Base-by-base conservation (phyloP, 768 basidiomycete species). In the Vishniacozyma victoriae region DNA sequence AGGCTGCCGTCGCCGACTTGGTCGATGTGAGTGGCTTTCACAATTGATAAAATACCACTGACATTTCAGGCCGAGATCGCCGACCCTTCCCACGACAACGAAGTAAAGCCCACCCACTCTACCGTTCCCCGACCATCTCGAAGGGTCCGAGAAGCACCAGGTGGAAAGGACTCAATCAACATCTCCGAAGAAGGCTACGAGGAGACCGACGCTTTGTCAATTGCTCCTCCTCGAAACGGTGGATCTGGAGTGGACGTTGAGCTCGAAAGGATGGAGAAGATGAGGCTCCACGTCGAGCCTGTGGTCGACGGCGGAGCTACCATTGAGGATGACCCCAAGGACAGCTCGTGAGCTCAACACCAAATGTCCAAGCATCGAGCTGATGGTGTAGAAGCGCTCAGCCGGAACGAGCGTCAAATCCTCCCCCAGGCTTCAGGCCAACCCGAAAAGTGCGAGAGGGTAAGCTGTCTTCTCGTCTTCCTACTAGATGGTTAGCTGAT, bases 1-100 rank as follows among this genome's bases (percentile, higher is more conserved):
- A 72, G 36, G 64, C 64, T 26, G 70, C 70, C 19, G 70, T 72
- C 7, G 64, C 63, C 11, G 70, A 72, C 50, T 59, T 72, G 22
- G 66, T 72, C 36, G 70, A 70, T 48, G 70, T 69, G 40, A 55
- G 48, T 49, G 13, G 22, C n/a, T 9, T 18, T 22, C 24, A 14
- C 11, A 35, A n/a, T 42, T 38, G 2, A 14, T 23, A 14, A 23
- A 7, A 24, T 36, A n/a, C n/a, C 40, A n/a, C 57, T 41, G 33
- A 33, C 20, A 15, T 16, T n/a, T 13, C 35, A 57, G 69, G 70
- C 70, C 37, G 70, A 72, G 48, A 67, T 72, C 40, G 64, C 60
- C 26, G 70, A 69, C 51, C 70, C 70, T 2, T 60, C 62, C 2
- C 48, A 48, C 48, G 59, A 69, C 46, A 59, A 60, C 22, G 23